Evolutionary conservation across 768 basidiomycete genomes (phyloP).

Genomic region (Chalciporus sphaerocephalus): DNA sequence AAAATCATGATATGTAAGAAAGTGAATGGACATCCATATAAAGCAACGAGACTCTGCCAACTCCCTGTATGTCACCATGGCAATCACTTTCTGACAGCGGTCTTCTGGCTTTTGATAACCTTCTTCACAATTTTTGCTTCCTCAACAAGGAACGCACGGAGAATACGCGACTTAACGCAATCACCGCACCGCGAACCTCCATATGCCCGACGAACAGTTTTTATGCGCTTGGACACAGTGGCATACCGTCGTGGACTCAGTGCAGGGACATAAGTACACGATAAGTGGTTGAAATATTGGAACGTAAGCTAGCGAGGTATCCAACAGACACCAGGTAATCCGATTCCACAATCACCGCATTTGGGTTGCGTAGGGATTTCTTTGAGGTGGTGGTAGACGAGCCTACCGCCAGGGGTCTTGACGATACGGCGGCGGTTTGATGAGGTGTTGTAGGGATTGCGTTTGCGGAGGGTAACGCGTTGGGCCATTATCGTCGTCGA

Average conservation of each 20-base stretch:
- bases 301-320: not conserved
- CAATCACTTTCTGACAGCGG: conserved; percentile 23
- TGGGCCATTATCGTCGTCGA: conserved; percentile 71
- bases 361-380: conserved; percentile 89
- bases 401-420: conserved; percentile 97
- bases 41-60: conserved; percentile 1
- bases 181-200: conserved; percentile 96
- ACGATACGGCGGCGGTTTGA: conserved; percentile 93
- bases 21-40: conserved; percentile 13
- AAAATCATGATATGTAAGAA: conserved; percentile 10
- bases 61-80: not conserved
- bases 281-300: not conserved
- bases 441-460: conserved; percentile 95
- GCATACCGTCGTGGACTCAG: conserved; percentile 96
- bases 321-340: conserved; percentile 86
- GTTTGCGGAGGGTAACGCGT: conserved; percentile 99
- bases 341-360: conserved; percentile 97
- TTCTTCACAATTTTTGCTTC: conserved; percentile 99
- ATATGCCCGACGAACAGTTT: conserved; percentile 94
- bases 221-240: conserved; percentile 93
- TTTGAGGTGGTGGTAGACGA: conserved; percentile 97
- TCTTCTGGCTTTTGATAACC: conserved; percentile 86
- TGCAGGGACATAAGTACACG: conserved; percentile 70
- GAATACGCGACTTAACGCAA: conserved; percentile 93
- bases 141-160: conserved; percentile 97